phyloP scores from a whole-genome alignment of 129 eudicot genomes.

The Centella asiatica region DNA sequence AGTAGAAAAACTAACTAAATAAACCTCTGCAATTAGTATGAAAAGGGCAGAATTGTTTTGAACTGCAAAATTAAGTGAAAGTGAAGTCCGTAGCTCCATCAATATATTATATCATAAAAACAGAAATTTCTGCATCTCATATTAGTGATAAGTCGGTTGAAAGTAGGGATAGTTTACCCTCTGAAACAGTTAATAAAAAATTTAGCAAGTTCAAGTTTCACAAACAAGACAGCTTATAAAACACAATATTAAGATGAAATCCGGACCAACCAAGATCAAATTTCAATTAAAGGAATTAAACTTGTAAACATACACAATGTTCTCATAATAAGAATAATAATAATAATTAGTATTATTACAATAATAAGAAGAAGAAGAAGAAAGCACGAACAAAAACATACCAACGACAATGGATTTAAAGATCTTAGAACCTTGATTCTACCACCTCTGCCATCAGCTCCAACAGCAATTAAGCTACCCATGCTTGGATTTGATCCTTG shows the following conservation, averaged over 20 bases:
- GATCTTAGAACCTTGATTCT: conserved; percentile 55
- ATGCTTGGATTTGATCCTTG: conserved; percentile 31
- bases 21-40: background rate
- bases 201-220: no score
- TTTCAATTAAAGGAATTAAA: background rate
- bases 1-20: background rate
- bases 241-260: no score
- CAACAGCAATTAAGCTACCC: conserved; percentile 63
- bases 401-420: conserved; percentile 35
- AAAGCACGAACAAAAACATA: conserved; percentile 24
- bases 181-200: background rate
- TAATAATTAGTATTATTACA: no score
- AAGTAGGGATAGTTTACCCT: background rate
- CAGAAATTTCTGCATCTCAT: no score
- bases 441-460: conserved; percentile 96
- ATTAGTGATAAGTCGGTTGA: no score
- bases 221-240: background rate
- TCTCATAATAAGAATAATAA: no score
- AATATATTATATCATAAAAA: background rate
- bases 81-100: background rate
- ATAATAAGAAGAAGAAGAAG: background rate
- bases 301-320: background rate
- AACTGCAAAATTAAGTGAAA: background rate
- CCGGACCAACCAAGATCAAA: background rate
- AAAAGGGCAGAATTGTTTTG: background rate